Conservation (phyloP, 2,329 filamentous ascomycete genomes). For the Ilyonectria robusta region DNA sequence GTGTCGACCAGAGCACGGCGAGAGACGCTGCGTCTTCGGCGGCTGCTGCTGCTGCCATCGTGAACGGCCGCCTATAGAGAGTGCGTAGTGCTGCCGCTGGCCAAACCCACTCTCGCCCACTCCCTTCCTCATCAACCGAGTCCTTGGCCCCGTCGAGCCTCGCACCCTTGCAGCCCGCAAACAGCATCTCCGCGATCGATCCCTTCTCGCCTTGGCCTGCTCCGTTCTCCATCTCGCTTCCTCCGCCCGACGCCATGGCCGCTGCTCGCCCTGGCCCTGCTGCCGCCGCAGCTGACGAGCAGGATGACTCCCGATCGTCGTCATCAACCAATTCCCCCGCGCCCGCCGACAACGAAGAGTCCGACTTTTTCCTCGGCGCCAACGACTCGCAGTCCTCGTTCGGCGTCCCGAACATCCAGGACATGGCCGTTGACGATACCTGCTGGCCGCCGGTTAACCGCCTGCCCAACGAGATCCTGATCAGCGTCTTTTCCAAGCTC, state of each 20-base stretch:
- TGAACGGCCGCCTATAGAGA: constrained; percentile 19
- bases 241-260: constrained; percentile 40
- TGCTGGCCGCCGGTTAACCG: constrained; percentile 85
- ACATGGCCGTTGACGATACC: constrained; percentile 78
- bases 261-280: constrained; percentile 40
- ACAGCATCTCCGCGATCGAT: constrained; percentile 8
- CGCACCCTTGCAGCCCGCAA: constrained; percentile 2
- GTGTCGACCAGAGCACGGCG: constrained; percentile 16
- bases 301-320: constrained; percentile 70
- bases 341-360: constrained; percentile 88
- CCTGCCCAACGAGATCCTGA: constrained; percentile 94
- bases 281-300: constrained; percentile 52
- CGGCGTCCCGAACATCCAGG: constrained; percentile 82
- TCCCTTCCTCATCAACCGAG: not conserved
- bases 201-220: not conserved
- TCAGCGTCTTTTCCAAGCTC: constrained; percentile 90
- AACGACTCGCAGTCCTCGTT: constrained; percentile 96
- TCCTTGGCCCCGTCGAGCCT: constrained; percentile 4
- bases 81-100: constrained; percentile 1
- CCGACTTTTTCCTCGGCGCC: constrained; percentile 89
- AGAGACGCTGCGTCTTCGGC: constrained; percentile 18
- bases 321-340: constrained; percentile 83
- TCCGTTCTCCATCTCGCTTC: constrained; percentile 28
- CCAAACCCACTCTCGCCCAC: constrained; percentile 9
- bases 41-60: constrained; percentile 23